Evolutionary conservation across 1,284 basidiomycete genomes (phyloP).

Genomic region (Cystobasidiaceae sp.): DNA sequence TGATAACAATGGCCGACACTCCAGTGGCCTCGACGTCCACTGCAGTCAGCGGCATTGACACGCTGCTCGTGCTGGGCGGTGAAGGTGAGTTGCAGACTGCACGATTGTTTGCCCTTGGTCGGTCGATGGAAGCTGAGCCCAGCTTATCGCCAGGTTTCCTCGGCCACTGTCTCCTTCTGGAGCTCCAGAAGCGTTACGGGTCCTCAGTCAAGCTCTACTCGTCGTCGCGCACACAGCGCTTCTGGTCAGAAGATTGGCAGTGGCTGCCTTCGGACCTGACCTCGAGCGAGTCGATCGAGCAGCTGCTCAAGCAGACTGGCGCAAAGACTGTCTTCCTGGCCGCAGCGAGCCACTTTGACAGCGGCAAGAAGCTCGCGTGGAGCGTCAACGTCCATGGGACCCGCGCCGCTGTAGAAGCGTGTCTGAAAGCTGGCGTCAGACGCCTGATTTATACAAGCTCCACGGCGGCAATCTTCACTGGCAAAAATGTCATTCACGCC

Average conservation of each 20-base stretch:
- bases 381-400: constrained; percentile 89
- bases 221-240: constrained; percentile 19
- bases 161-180: constrained; percentile 13
- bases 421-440: constrained; percentile 60
- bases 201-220: constrained; percentile 19
- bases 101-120: background rate
- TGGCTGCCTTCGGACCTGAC: constrained; percentile 22
- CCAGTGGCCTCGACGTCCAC: background rate
- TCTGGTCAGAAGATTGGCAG: constrained; percentile 4
- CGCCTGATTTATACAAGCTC: constrained; percentile 95
- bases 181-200: constrained; percentile 22
- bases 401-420: constrained; percentile 73
- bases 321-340: constrained; percentile 29
- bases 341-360: constrained; percentile 24
- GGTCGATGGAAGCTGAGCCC: too few relatives aligned
- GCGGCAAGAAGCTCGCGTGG: constrained; percentile 8
- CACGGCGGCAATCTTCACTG: constrained; percentile 87
- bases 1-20: too few relatives aligned
- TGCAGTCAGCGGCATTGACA: too few relatives aligned
- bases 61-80: constrained; percentile 6
- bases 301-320: background rate
- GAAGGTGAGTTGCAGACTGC: background rate
- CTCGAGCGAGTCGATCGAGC: constrained; percentile 13
- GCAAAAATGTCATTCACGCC: constrained; percentile 70
- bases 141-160: constrained; percentile 11